phyloP scores from a whole-genome alignment of 192 early-diverging fungal species.

The Podochytrium sp. region DNA sequence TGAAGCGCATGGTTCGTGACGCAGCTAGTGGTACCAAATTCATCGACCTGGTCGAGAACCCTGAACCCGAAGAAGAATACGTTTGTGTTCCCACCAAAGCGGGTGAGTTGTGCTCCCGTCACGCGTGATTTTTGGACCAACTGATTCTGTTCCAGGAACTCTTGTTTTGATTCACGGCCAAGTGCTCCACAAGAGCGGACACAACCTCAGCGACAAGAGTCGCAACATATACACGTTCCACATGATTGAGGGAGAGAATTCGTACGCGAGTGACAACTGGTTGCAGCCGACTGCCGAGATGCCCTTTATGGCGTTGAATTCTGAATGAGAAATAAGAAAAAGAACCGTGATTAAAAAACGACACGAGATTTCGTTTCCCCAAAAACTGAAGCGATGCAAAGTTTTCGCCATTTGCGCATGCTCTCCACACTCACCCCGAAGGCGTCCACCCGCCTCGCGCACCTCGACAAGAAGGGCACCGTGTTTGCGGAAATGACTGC shows the following conservation, averaged over 20 bases:
- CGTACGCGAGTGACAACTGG: constrained; percentile 85
- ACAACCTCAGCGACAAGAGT: constrained; percentile 74
- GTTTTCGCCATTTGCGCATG: too few relatives aligned
- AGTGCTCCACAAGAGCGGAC: constrained; percentile 81
- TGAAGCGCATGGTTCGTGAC: constrained; percentile 67
- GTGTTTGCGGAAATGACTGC: constrained; percentile 78
- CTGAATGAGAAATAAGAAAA: too few relatives aligned
- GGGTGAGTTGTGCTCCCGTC: constrained; percentile 35
- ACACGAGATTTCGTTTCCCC: too few relatives aligned
- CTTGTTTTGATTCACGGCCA: constrained; percentile 91
- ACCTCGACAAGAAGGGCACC: constrained; percentile 49
- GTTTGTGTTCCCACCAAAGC: constrained; percentile 56
- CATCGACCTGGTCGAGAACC: constrained; percentile 46
- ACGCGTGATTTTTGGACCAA: not conserved
- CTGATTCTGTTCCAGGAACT: constrained; percentile 47
- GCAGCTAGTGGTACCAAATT: constrained; percentile 65
- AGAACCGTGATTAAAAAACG: too few relatives aligned
- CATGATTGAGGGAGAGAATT: constrained; percentile 75
- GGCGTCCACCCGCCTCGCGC: constrained; percentile 22
- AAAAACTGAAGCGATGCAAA: too few relatives aligned
- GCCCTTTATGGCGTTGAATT: constrained; percentile 25
- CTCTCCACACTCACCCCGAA: too few relatives aligned
- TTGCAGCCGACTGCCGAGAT: constrained; percentile 13
- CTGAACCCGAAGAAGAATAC: constrained; percentile 62
- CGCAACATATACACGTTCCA: constrained; percentile 97